phyloP scores from a whole-genome alignment of 345 rosid genomes.

The Rhodomyrtus tomentosa region DNA sequence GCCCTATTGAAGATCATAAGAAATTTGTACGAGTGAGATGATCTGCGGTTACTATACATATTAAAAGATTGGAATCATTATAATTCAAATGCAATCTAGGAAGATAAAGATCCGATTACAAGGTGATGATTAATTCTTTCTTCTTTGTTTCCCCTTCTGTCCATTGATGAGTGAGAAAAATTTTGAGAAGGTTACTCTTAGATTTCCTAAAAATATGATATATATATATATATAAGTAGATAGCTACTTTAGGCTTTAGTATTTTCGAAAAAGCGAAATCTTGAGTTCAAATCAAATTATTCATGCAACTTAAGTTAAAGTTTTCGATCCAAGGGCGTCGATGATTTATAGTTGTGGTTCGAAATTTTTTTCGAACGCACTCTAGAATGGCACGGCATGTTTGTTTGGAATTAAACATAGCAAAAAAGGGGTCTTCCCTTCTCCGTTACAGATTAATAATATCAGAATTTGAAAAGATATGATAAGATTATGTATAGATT shows the following conservation, averaged over 20 bases:
- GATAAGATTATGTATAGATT: not conserved
- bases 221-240: not conserved
- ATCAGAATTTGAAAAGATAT: too few relatives aligned
- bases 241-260: not conserved
- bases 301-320: not conserved
- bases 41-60: not conserved
- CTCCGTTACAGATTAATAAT: too few relatives aligned
- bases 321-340: not conserved
- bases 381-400: rapidly evolving
- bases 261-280: rapidly evolving
- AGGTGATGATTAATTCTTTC: not conserved
- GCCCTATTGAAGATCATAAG: not conserved
- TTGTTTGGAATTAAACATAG: too few relatives aligned
- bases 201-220: not conserved
- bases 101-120: not conserved
- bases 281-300: too few relatives aligned
- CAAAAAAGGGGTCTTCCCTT: too few relatives aligned
- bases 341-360: not conserved
- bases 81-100: not conserved
- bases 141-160: not conserved
- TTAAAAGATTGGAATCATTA: not conserved
- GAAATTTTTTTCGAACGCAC: rapidly evolving
- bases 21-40: not conserved
- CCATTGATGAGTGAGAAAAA: not conserved
- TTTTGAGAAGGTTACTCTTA: not conserved